Base-by-base conservation (phyloP, 2,329 filamentous ascomycete species). In the Botryosphaeria dothidea region DNA sequence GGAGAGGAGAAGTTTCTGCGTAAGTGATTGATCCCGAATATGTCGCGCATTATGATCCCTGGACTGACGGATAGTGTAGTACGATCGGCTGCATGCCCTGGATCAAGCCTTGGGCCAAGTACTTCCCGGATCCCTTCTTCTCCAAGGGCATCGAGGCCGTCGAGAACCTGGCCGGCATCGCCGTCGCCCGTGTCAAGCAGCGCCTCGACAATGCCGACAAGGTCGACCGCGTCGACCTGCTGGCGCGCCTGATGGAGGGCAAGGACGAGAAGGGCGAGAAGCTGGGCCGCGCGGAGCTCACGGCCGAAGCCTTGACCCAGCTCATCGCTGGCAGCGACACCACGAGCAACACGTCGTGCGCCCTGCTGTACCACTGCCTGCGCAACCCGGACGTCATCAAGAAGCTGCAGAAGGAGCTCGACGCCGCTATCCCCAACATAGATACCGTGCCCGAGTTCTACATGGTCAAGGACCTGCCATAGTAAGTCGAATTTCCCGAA, bases 241-340 rank as follows among this genome's bases (percentile, higher is more conserved):
- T 97, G 4, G 88, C 91, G 1, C 86, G 92, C 1, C 82, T 97
- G 9, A 94, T 96, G 87, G 90, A 96, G 78, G 92, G 92, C 54
- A 89, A 90, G 65, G 92, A 97, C 75, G 90, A 92, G 67, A 90
- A 86, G 25, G 93, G 92, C 64, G 82, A 91, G 66, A 89, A 87
- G 11, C 85, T 97, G 0, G 89, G 91, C 4, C 85, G 91, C 27
- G 85, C 90, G 70, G 93, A 97, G 75, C 83, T 97, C 61, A 96
- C 92, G 0, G 92, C 92, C 38, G 93, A 97, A 79, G 93, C 93
- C 0, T 81, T 96, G 27, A 97, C 93, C 0, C 93, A 97, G 77
- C 85, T 97, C 46, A 96, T 93, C 70, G 90, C 91, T 1, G 91
- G 90, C 27, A 88, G 85, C 48, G 91, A 93, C 76, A 93, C 91